phyloP scores from a whole-genome alignment of 306 rosid species.

The Dryas alaskensis region DNA sequence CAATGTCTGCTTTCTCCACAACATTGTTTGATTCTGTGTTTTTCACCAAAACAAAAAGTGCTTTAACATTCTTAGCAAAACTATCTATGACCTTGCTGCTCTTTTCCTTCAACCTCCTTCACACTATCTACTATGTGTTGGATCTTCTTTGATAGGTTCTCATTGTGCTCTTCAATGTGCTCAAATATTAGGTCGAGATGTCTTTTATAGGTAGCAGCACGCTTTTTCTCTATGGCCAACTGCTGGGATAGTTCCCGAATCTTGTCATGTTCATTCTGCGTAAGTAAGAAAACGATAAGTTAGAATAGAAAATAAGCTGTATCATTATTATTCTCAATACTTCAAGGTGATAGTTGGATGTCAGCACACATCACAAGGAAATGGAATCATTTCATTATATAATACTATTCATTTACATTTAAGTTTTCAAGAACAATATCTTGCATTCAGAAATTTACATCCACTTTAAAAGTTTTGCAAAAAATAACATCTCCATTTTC shows the following conservation, averaged over 20 bases:
- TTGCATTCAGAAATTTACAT: background rate
- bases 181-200: conserved; percentile 87
- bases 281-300: conserved; percentile 22
- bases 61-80: conserved; percentile 19
- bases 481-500: background rate
- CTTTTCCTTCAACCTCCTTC: conserved; percentile 73
- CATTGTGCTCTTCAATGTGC: conserved; percentile 86
- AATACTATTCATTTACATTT: background rate
- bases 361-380: background rate
- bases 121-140: conserved; percentile 84
- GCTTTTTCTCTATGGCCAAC: conserved; percentile 78
- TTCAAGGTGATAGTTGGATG: background rate
- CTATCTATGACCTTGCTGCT: conserved; percentile 53
- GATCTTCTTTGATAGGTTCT: conserved; percentile 76
- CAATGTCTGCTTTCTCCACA: conserved; percentile 22
- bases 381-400: background rate
- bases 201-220: conserved; percentile 84
- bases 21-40: conserved; percentile 16
- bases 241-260: conserved; percentile 87
- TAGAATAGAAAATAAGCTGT: background rate
- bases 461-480: background rate
- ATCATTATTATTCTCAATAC: background rate
- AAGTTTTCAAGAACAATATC: background rate
- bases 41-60: conserved; percentile 18
- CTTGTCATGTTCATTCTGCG: conserved; percentile 83